Conservation (phyloP, 169 alveolate genomes). For the Theileria parva region DNA sequence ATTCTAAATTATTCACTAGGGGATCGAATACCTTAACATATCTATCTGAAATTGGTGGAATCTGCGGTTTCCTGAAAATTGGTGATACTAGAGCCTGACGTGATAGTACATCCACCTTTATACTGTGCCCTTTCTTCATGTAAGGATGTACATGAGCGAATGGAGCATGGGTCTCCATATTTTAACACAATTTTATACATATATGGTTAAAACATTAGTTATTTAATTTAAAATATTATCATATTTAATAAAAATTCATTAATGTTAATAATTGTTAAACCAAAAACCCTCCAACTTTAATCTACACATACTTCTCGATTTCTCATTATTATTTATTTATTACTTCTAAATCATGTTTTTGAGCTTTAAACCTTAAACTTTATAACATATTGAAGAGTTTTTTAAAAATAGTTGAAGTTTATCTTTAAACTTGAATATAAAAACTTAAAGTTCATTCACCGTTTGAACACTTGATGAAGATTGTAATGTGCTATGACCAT, state of each 20-base stretch:
- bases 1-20: slow-evolving; percentile 1
- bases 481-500: not conserved
- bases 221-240: not conserved
- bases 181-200: not conserved
- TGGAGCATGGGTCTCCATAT: slow-evolving; percentile 45
- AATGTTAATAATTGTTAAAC: not conserved
- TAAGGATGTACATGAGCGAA: slow-evolving; percentile 30
- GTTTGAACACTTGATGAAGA: not conserved
- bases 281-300: not conserved
- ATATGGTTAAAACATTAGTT: not conserved
- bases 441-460: not conserved
- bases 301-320: not conserved
- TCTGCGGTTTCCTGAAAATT: slow-evolving; percentile 34
- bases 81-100: slow-evolving; percentile 63
- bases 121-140: slow-evolving; percentile 27
- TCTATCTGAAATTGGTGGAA: slow-evolving; percentile 1
- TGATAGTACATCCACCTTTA: slow-evolving; percentile 48
- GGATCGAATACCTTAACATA: slow-evolving; percentile 11
- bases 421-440: not conserved
- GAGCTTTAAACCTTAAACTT: not conserved
- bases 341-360: not conserved
- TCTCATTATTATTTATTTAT: not conserved
- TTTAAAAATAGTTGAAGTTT: not conserved
- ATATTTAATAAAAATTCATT: not conserved
- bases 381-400: too few species aligned